Evolutionary conservation across 1,284 basidiomycete species (phyloP), one percentile per base, ranked within the genome.

Genomic region (Malassezia slooffiae): DNA sequence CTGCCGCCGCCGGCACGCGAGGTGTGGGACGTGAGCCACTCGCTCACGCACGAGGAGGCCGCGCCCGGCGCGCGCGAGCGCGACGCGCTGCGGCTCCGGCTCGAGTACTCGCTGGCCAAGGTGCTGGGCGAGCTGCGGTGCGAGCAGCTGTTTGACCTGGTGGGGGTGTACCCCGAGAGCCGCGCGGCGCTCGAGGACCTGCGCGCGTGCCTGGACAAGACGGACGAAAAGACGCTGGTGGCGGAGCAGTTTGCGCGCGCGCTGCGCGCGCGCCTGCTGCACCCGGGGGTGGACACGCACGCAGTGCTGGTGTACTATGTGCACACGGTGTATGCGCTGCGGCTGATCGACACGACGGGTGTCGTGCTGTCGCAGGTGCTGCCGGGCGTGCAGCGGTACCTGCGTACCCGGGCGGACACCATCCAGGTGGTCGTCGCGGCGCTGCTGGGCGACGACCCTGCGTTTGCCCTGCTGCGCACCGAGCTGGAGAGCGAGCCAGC

Each of bases 261-360:
- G 52, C 52, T 52, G 20, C 37, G 47, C 30, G 44, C 43, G 61
- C 83, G 91, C 3, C 76, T 97, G 0, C 78, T 97, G 11, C 91
- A 97, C 66, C 93, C 93, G 0, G 93, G 90, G 8, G 88, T 89
- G 2, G 88, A 90, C 54, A 97, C 93, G 0, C 84, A 84, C 58
- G 80, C 87, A 55, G 90, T 97, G 50, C 75, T 97, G 16, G 75
- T 80, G 2, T 83, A 87, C 75, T 97, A 97, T 70, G 85, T 96
- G n/a, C 81, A 83, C 2, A 89, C 87, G 1, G 95, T 99, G 61
- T 82, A 83, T 52, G 88, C 85, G 59, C 72, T 97, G 12, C 80
- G 90, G 1, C 79, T 90, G 34, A 74, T 97, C 21, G 91, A 97
- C 67, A 85, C 89, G 1, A 82, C 82, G 0, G 90, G 90, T 0